Evolutionary conservation across 1,139 yeast species (phyloP).

Genomic region (Scheffersomyces parashehatae): DNA sequence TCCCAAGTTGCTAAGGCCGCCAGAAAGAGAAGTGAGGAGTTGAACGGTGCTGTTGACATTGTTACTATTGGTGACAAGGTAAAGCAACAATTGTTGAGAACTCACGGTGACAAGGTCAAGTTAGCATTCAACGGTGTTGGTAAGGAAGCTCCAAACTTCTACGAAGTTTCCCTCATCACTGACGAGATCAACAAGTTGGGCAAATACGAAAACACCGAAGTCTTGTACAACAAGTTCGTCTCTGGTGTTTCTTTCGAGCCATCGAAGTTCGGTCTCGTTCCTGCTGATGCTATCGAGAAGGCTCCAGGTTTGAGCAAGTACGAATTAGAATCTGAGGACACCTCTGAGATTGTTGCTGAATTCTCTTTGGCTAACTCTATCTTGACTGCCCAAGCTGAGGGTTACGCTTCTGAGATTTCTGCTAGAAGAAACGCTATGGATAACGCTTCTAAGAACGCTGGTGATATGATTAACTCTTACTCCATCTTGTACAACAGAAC

Average conservation of each 20-base stretch:
- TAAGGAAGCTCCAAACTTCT: constrained; percentile 93
- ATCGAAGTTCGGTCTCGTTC: constrained; percentile 63
- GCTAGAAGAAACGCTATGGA: constrained; percentile 99
- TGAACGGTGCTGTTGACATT: constrained; percentile 71
- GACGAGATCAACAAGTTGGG: constrained; percentile 76
- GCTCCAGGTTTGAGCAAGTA: constrained; percentile 87
- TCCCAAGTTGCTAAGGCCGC: constrained; percentile 90
- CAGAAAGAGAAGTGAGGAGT: constrained; percentile 60
- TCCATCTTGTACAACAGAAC: constrained; percentile 98
- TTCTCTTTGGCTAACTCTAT: constrained; percentile 89
- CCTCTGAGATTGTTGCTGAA: constrained; percentile 67
- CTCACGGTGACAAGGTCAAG: constrained; percentile 67
- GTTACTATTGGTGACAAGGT: constrained; percentile 94
- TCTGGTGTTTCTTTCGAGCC: constrained; percentile 93
- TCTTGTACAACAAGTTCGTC: constrained; percentile 84
- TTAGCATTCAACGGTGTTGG: constrained; percentile 89
- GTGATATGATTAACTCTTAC: constrained; percentile 96
- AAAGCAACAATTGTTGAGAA: constrained; percentile 84
- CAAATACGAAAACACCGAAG: constrained; percentile 73
- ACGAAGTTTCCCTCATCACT: constrained; percentile 85
- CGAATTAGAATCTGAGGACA: constrained; percentile 77
- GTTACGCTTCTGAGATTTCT: constrained; percentile 96
- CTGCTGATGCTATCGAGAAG: constrained; percentile 70
- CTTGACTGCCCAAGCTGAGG: constrained; percentile 93
- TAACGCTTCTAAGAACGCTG: constrained; percentile 99